A percentile compares a stretch with the other conserved stretches of the same genome.
These are phyloP conservation scores for Termitomyces heimii DNA, from an alignment of 768 basidiomycete species.

Conservation along the genomic window DNA sequence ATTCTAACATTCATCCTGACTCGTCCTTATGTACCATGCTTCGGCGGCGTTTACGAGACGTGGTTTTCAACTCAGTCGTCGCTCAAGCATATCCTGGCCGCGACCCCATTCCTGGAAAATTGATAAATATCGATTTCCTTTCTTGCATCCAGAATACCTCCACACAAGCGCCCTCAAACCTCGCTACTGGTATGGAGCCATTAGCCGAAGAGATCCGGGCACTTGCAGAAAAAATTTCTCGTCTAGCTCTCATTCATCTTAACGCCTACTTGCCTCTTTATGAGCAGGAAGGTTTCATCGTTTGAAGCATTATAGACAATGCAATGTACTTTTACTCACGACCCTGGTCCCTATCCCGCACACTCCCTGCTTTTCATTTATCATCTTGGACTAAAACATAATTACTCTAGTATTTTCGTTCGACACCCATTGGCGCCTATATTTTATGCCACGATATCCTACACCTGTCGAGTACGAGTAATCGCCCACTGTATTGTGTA, in stretches of 20 bases:
- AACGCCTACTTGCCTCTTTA: slow-evolving; percentile 75
- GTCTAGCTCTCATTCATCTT: slow-evolving; percentile 69
- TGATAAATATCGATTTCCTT: slow-evolving; percentile 21
- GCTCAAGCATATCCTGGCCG: slow-evolving; percentile 44
- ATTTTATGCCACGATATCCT: slow-evolving; percentile 15
- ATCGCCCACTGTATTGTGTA: background rate
- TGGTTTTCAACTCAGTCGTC: slow-evolving; percentile 56
- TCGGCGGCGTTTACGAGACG: slow-evolving; percentile 56
- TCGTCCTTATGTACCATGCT: slow-evolving; percentile 58
- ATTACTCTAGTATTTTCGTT: background rate
- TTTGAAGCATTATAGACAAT: slow-evolving; percentile 3
- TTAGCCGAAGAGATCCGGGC: slow-evolving; percentile 63
- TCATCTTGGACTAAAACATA: background rate
- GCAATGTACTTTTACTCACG: slow-evolving; percentile 4
- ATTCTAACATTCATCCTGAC: slow-evolving; percentile 53
- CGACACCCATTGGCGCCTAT: slow-evolving; percentile 12
- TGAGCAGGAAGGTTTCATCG: slow-evolving; percentile 57
- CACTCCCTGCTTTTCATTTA: background rate
- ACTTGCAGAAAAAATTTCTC: slow-evolving; percentile 66
- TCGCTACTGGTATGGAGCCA: slow-evolving; percentile 63
- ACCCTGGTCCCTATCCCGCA: background rate
- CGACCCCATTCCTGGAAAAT: slow-evolving; percentile 25
- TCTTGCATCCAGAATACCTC: slow-evolving; percentile 12
- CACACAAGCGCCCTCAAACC: slow-evolving; percentile 15
- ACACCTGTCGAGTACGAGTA: slow-evolving; percentile 7